Evolutionary conservation across 768 basidiomycete species (phyloP).

Genomic region (Boletus insuetus): DNA sequence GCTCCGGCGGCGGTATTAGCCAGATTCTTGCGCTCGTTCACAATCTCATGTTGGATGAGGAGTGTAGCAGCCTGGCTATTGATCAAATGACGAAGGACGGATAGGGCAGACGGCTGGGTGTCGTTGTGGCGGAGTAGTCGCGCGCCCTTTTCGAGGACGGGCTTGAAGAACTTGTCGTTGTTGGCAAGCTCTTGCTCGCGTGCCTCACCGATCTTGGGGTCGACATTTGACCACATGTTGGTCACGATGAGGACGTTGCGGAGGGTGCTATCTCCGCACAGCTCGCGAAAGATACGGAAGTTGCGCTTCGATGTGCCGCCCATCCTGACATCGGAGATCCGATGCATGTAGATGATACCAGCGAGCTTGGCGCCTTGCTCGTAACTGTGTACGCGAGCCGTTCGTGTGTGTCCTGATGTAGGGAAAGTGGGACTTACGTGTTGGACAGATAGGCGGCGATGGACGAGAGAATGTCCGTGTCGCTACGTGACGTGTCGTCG

Average conservation of each 20-base stretch:
- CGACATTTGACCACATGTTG: constrained; percentile 51
- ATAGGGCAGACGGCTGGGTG: constrained; percentile 39
- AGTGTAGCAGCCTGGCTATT: constrained; percentile 41
- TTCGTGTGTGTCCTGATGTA: not conserved
- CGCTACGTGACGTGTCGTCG: constrained; percentile 50
- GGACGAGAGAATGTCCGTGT: constrained; percentile 49
- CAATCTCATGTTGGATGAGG: constrained; percentile 55
- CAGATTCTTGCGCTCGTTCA: constrained; percentile 46
- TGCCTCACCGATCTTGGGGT: constrained; percentile 35
- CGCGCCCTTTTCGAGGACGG: constrained; percentile 49
- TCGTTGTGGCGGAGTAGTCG: constrained; percentile 41
- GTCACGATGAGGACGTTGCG: constrained; percentile 52
- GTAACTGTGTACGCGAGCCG: constrained; percentile 18
- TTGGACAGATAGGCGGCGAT: constrained; percentile 42
- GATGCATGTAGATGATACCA: constrained; percentile 55
- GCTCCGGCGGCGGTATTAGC: constrained; percentile 52
- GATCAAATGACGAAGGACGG: constrained; percentile 43
- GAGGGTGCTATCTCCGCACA: constrained; percentile 51
- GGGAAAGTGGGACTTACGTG: constrained; percentile 19
- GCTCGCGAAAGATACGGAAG: constrained; percentile 49
- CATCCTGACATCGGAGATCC: constrained; percentile 50
- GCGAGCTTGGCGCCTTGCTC: constrained; percentile 41
- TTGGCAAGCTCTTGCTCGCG: constrained; percentile 45
- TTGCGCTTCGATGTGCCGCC: constrained; percentile 50
- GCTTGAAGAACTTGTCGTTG: constrained; percentile 49